A percentile compares a stretch with the other conserved stretches of the same genome.
Evolutionary conservation across 192 early-diverging fungal genomes (phyloP).

Genomic region (Coemansia sp.): DNA sequence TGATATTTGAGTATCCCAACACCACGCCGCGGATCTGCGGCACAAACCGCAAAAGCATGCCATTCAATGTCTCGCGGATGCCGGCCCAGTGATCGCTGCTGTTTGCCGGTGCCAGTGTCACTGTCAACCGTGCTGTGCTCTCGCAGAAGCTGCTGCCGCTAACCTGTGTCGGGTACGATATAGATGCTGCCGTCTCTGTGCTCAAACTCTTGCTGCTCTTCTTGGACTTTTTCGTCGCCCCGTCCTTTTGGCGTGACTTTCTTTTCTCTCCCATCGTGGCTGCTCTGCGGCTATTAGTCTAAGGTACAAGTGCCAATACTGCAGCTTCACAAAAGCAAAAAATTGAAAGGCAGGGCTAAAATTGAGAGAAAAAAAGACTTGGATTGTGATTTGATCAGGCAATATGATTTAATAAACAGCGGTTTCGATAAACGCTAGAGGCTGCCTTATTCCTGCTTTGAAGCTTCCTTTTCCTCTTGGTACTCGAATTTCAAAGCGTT

Average conservation of each 20-base stretch:
- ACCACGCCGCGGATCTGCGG: conserved; percentile 86
- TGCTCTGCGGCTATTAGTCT: neutral
- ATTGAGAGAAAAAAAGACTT: neutral
- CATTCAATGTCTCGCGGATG: conserved; percentile 50
- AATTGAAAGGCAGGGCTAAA: neutral
- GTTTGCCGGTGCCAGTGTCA: conserved; percentile 46
- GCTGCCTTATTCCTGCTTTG: neutral
- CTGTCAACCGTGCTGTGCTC: conserved; percentile 33
- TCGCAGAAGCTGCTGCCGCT: conserved; percentile 45
- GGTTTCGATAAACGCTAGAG: conserved; percentile 1
- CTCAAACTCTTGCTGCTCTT: conserved; percentile 13
- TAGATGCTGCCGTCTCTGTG: neutral
- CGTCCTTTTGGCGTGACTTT: conserved; percentile 31
- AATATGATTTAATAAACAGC: neutral
- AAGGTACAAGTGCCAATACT: neutral
- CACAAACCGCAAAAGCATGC: conserved; percentile 68
- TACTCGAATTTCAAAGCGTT: conserved; percentile 12
- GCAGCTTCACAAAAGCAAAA: conserved; percentile 1
- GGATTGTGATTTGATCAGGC: conserved; percentile 1
- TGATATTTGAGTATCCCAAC: conserved; percentile 73
- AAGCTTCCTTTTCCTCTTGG: conserved; percentile 10
- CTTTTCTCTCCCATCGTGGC: conserved; percentile 47
- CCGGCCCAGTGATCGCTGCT: conserved; percentile 42
- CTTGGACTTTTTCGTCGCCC: conserved; percentile 31
- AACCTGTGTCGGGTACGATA: conserved; percentile 35